phyloP scores from a whole-genome alignment of 495 filamentous ascomycete species.

The Neurospora sp. region DNA sequence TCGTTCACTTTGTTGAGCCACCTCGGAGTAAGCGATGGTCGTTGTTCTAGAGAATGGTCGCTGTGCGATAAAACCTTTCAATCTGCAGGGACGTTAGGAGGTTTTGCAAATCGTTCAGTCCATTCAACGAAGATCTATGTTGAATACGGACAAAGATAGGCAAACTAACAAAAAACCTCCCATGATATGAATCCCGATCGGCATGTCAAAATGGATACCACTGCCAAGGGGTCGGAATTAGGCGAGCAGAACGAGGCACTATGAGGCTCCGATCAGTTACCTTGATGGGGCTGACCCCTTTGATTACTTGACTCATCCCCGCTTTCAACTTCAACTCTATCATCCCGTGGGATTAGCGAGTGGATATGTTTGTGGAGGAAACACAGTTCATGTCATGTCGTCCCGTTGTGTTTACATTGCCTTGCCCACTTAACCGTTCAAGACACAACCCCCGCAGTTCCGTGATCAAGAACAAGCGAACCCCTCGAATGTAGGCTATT shows the following conservation, averaged over 20 bases:
- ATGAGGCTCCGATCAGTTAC: neutral
- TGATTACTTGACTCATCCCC: neutral
- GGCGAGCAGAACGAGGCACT: neutral
- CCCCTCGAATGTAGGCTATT: neutral
- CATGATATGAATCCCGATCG: neutral
- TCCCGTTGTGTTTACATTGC: neutral
- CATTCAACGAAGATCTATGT: neutral
- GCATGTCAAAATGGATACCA: neutral
- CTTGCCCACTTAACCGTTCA: neutral
- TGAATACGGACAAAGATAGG: neutral
- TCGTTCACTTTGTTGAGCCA: neutral
- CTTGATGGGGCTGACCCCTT: neutral
- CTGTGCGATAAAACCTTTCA: neutral
- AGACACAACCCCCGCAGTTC: neutral
- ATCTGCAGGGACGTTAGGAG: neutral
- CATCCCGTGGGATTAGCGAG: neutral
- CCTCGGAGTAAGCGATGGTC: neutral
- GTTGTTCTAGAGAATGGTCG: neutral
- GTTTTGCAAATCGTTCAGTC: neutral
- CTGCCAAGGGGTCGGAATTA: neutral
- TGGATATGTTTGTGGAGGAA: neutral
- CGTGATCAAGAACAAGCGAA: neutral
- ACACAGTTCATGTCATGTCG: neutral
- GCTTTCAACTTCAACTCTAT: neutral
- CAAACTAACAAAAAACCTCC: neutral